Evolutionary conservation across 306 rosid genomes (phyloP).

Genomic region (Astragalus glycyphyllos): DNA sequence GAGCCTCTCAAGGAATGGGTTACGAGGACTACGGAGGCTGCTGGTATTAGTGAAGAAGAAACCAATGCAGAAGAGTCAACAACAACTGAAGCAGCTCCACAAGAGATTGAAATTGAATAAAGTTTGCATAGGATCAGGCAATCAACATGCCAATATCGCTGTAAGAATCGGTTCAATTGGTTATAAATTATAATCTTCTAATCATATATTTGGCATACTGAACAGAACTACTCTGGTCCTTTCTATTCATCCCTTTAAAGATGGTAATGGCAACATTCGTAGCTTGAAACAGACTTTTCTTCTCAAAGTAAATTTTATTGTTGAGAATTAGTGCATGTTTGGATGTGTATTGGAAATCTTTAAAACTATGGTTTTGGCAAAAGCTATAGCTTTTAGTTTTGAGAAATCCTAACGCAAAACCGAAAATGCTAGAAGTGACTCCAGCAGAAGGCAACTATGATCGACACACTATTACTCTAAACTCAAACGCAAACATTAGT

Average conservation of each 20-base stretch:
- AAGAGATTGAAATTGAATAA: constrained; percentile 85
- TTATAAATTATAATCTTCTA: constrained; percentile 23
- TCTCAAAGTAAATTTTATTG: no score
- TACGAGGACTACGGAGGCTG: constrained; percentile 76
- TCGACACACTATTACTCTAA: no score
- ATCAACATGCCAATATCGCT: constrained; percentile 14
- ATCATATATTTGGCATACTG: not conserved
- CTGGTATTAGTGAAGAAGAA: constrained; percentile 70
- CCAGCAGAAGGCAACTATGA: no score
- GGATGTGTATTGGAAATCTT: no score
- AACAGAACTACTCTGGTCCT: not conserved
- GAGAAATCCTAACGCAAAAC: no score
- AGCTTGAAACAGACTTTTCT: no score
- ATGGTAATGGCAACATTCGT: constrained; percentile 18
- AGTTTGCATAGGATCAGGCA: constrained; percentile 10
- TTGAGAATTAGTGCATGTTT: no score
- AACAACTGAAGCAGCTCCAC: constrained; percentile 64
- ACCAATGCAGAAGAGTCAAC: constrained; percentile 53
- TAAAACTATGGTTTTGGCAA: no score
- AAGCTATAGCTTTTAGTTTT: no score
- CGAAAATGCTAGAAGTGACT: no score
- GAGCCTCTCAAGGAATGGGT: constrained; percentile 97
- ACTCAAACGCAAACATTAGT: no score
- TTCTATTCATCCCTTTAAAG: constrained; percentile 4
- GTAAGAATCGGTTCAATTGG: constrained; percentile 28